Conservation (phyloP, 345 rosid species). For the Euclidium syriacum region DNA sequence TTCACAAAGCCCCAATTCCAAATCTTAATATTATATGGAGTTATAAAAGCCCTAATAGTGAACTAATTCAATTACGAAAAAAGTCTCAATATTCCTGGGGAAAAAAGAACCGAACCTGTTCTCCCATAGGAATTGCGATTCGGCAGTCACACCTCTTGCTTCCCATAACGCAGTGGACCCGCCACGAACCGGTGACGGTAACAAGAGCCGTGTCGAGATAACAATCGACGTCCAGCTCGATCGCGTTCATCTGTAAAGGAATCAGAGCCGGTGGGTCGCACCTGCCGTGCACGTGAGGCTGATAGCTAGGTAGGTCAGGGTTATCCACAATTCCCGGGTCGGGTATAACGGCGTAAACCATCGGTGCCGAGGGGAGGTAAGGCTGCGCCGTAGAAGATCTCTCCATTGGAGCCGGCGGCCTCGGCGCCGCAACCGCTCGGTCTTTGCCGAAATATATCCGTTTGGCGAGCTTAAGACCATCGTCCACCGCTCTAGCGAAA, state of each 20-base stretch:
- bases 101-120: slow-evolving; percentile 44
- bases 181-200: slow-evolving; percentile 59
- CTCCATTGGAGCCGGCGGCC: slow-evolving; percentile 55
- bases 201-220: slow-evolving; percentile 60
- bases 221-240: slow-evolving; percentile 60
- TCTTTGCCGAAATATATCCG: slow-evolving; percentile 81
- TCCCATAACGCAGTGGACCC: slow-evolving; percentile 92
- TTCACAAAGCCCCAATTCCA: neutral
- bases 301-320: slow-evolving; percentile 93
- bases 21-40: neutral
- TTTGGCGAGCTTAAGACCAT: slow-evolving; percentile 71
- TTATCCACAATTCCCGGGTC: slow-evolving; percentile 86
- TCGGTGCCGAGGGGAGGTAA: slow-evolving; percentile 66
- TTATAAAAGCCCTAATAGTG: neutral
- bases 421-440: slow-evolving; percentile 63
- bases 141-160: slow-evolving; percentile 83
- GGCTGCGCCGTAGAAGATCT: slow-evolving; percentile 27
- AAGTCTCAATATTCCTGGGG: neutral
- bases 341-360: slow-evolving; percentile 75
- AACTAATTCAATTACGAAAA: neutral
- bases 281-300: slow-evolving; percentile 92
- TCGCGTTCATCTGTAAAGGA: slow-evolving; percentile 76
- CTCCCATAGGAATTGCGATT: slow-evolving; percentile 84
- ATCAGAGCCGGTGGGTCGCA: slow-evolving; percentile 89
- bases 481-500: slow-evolving; percentile 70